These are phyloP conservation scores for Tulasnella sp. DNA, from an alignment of 768 basidiomycete species.

Conservation along the genomic window DNA sequence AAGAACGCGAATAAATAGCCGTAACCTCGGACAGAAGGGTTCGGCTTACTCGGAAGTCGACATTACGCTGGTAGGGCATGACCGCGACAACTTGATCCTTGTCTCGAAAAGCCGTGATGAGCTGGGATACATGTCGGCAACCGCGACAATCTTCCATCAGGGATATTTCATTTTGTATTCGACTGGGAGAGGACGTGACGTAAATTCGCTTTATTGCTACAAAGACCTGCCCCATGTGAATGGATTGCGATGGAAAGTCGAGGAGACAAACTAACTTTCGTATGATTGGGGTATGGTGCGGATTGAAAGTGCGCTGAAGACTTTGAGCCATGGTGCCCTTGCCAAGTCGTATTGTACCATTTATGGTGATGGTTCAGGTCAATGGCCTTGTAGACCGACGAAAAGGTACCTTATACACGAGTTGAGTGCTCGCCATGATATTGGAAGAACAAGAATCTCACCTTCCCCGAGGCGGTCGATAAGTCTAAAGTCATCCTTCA, in stretches of 20 bases:
- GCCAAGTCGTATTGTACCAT: slow-evolving; percentile 67
- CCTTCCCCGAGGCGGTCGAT: slow-evolving; percentile 84
- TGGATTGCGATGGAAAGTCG: not conserved
- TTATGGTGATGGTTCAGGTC: slow-evolving; percentile 64
- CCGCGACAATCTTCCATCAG: slow-evolving; percentile 81
- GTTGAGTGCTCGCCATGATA: slow-evolving; percentile 27
- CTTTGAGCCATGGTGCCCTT: slow-evolving; percentile 44
- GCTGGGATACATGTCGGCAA: slow-evolving; percentile 76
- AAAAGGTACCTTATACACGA: slow-evolving; percentile 65
- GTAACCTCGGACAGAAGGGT: not conserved
- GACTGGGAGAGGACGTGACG: slow-evolving; percentile 84
- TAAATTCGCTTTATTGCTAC: slow-evolving; percentile 96
- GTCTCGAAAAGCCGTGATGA: slow-evolving; percentile 88
- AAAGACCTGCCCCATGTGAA: slow-evolving; percentile 36
- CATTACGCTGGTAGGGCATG: slow-evolving; percentile 86
- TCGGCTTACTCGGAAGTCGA: slow-evolving; percentile 79
- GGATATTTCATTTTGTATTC: slow-evolving; percentile 84
- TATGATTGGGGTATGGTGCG: slow-evolving; percentile 5
- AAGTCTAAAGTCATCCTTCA: slow-evolving; percentile 57
- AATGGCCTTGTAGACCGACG: slow-evolving; percentile 96
- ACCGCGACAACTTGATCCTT: slow-evolving; percentile 87
- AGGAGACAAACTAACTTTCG: not conserved
- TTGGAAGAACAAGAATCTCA: slow-evolving; percentile 31
- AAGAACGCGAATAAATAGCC: not conserved
- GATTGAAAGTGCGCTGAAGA: slow-evolving; percentile 61